Evolutionary conservation across 352 stramenopile species (phyloP), one percentile per base, ranked within the genome.

Genomic region (Globisporangium iwayamae): DNA sequence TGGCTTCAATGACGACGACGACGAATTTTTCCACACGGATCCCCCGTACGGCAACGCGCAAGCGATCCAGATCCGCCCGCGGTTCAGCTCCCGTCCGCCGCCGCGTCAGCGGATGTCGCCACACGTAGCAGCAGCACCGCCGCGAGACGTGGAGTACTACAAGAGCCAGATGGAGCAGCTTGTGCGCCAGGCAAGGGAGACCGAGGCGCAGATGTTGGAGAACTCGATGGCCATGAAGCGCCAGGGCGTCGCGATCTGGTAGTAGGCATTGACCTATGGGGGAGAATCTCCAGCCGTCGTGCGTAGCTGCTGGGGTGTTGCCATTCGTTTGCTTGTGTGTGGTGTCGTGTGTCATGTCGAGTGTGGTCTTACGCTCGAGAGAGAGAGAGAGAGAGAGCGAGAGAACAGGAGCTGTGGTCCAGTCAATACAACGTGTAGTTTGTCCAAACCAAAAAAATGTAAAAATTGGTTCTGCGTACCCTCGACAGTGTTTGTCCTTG

Each of bases 111-210:
- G 4, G 32, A 36, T 36, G 4, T 41, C 38, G 32, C 18, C 45
- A 51, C 36, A 62, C 55, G 32, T 8, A 36, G 32, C 32, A 36
- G 32, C 63, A 25, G 11, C 51, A 22, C 28, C 50, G 10, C 30
- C 36, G 9, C 7, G 34, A 4, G 32, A 56, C 7, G 71, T 81
- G 16, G 72, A 86, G 55, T 87, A 76, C 47, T 87, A 83, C 66
- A 81, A 79, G 57, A 68, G 62, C 34, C 85, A 89, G 62, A 89
- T 91, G 79, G 69, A 83, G 67, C 73, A 89, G 39, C 75, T 93
- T 6, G 80, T 91, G 59, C 72, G 64, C 16, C 79, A 89, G 45
- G 82, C 84, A n/a, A 76, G 87, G 56, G 70, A 87, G 50, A 91
- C 82, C 8, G 82, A 93, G 62, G 77, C 73, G 38, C 75, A 90